phyloP scores from a whole-genome alignment of 1,139 yeast species.

The Pichia sp. region DNA sequence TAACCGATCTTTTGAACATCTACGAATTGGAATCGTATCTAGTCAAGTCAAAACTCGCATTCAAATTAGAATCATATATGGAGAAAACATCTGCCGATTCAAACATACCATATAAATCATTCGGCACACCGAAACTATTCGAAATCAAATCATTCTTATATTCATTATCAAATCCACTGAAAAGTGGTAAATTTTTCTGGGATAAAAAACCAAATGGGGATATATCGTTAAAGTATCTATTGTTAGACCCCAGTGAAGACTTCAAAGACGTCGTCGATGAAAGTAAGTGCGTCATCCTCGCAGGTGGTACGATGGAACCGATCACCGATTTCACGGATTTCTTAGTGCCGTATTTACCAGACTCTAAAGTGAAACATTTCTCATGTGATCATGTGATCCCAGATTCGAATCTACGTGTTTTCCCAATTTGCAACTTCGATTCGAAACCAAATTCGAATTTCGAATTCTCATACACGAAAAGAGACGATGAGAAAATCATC shows the following conservation, averaged over 20 bases:
- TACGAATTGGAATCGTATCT: constrained; percentile 67
- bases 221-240: constrained; percentile 58
- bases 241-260: constrained; percentile 76
- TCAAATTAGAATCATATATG: constrained; percentile 75
- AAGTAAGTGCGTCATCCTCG: constrained; percentile 70
- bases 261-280: constrained; percentile 66
- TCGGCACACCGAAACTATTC: constrained; percentile 59
- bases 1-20: constrained; percentile 72
- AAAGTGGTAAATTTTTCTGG: constrained; percentile 81
- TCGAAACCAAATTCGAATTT: constrained; percentile 33
- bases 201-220: constrained; percentile 36
- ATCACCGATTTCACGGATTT: constrained; percentile 62
- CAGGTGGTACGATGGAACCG: constrained; percentile 99
- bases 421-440: constrained; percentile 39
- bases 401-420: constrained; percentile 59
- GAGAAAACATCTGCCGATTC: constrained; percentile 33
- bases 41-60: constrained; percentile 71
- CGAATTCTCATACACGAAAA: constrained; percentile 68
- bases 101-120: constrained; percentile 14
- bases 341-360: constrained; percentile 59
- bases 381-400: constrained; percentile 90
- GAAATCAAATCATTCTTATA: constrained; percentile 64
- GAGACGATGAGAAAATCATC: constrained; percentile 50
- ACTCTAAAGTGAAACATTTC: constrained; percentile 48
- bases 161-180: constrained; percentile 69